Evolutionary conservation across 1,284 basidiomycete genomes (phyloP).

Genomic region (Ustilago hordei): DNA sequence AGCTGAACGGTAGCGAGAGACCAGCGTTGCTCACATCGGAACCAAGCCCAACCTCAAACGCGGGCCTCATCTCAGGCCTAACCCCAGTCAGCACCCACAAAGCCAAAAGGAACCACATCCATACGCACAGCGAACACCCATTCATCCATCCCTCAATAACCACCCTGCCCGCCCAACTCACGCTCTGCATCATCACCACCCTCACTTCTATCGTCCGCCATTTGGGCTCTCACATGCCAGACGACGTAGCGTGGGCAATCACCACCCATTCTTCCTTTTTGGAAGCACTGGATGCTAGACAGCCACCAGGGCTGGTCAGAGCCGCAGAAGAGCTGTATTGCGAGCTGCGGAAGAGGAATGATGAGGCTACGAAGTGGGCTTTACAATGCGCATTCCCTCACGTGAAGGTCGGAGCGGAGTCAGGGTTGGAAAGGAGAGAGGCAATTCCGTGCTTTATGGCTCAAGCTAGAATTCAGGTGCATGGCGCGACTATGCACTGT

Average conservation of each 20-base stretch:
- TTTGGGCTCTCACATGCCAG: constrained; percentile 22
- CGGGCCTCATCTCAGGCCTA: constrained; percentile 6
- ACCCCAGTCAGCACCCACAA: neutral
- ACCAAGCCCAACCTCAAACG: neutral
- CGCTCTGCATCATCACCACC: constrained; percentile 28
- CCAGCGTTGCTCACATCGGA: too few species aligned
- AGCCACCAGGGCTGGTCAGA: constrained; percentile 18
- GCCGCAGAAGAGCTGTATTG: constrained; percentile 22
- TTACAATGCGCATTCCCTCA: constrained; percentile 18
- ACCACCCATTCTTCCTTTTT: constrained; percentile 23
- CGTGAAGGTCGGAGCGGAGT: neutral
- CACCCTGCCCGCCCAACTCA: constrained; percentile 28
- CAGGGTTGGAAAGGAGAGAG: neutral
- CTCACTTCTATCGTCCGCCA: constrained; percentile 22
- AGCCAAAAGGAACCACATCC: neutral
- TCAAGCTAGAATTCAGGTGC: constrained; percentile 2
- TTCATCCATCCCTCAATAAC: constrained; percentile 31
- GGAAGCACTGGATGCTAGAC: constrained; percentile 24
- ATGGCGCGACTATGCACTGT: constrained; percentile 19
- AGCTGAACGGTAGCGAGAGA: too few species aligned
- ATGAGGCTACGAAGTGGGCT: constrained; percentile 23
- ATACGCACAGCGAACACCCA: constrained; percentile 10
- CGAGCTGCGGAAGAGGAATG: constrained; percentile 21
- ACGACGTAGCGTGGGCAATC: constrained; percentile 39
- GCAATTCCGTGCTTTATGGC: constrained; percentile 33